Evolutionary conservation across 805 yeast species (phyloP).

Genomic region (Lipomyces anomalus): DNA sequence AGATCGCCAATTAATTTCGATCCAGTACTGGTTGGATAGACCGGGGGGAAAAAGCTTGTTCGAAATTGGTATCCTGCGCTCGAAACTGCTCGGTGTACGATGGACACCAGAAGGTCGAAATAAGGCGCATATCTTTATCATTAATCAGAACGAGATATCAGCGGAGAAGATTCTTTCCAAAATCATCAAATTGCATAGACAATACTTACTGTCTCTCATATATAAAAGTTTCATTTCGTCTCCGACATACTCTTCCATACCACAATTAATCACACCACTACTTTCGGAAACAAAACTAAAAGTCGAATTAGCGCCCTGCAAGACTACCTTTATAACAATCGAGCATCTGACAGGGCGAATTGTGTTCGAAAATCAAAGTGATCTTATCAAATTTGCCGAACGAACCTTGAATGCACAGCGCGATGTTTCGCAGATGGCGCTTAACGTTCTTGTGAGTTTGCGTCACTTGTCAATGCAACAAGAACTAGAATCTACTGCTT

Average conservation of each 20-base stretch:
- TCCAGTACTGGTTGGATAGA: constrained; percentile 56
- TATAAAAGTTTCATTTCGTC: constrained; percentile 6
- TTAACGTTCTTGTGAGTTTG: constrained; percentile 12
- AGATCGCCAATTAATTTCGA: constrained; percentile 47
- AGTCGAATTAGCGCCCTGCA: constrained; percentile 17
- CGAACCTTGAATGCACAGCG: constrained; percentile 13
- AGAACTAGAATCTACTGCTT: constrained; percentile 17
- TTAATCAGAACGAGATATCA: constrained; percentile 15
- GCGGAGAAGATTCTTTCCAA: constrained; percentile 19
- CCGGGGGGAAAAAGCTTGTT: constrained; percentile 44
- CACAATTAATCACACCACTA: constrained; percentile 11
- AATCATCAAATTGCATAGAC: constrained; percentile 17
- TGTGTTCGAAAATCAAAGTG: constrained; percentile 16
- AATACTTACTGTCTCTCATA: constrained; percentile 14
- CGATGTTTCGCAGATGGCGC: constrained; percentile 8
- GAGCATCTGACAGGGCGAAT: constrained; percentile 22
- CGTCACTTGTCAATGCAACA: constrained; percentile 18
- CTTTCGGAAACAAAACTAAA: constrained; percentile 16
- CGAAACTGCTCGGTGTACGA: constrained; percentile 18
- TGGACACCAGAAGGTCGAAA: constrained; percentile 15
- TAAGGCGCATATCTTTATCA: too few species aligned
- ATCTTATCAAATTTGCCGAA: constrained; percentile 17
- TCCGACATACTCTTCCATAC: constrained; percentile 7
- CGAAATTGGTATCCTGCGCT: constrained; percentile 49
- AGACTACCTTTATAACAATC: constrained; percentile 16